Evolutionary conservation across 1,139 yeast genomes (phyloP).

Genomic region (Candida sanyaensis): DNA sequence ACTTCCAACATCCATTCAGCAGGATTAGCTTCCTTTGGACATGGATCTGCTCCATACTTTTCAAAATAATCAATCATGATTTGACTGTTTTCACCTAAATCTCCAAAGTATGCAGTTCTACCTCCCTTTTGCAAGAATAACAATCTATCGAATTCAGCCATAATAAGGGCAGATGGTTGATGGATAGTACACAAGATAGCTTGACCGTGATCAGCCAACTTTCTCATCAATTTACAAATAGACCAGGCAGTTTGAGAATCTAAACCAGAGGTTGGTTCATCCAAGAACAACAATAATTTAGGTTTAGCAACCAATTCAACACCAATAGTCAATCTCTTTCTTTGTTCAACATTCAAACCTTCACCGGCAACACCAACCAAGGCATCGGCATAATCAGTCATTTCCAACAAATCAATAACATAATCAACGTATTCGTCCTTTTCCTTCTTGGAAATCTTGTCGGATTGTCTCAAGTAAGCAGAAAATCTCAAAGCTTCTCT

Average conservation of each 20-base stretch:
- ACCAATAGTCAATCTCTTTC: slow-evolving; percentile 39
- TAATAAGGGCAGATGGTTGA: slow-evolving; percentile 40
- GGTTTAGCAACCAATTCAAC: slow-evolving; percentile 43
- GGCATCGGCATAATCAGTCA: slow-evolving; percentile 31
- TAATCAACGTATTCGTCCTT: slow-evolving; percentile 37
- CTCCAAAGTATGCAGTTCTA: slow-evolving; percentile 66
- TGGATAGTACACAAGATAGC: slow-evolving; percentile 44
- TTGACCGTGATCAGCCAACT: slow-evolving; percentile 42
- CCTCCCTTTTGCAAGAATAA: slow-evolving; percentile 48
- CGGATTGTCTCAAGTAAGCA: slow-evolving; percentile 38
- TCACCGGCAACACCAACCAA: slow-evolving; percentile 42
- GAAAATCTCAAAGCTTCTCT: slow-evolving; percentile 37
- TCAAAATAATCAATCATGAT: slow-evolving; percentile 57
- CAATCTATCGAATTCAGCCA: slow-evolving; percentile 34
- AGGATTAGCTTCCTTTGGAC: slow-evolving; percentile 50
- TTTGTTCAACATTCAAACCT: slow-evolving; percentile 40
- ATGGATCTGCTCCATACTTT: slow-evolving; percentile 48
- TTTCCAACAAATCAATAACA: slow-evolving; percentile 26
- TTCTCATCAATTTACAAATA: slow-evolving; percentile 40
- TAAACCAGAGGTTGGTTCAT: slow-evolving; percentile 42
- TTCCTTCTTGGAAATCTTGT: slow-evolving; percentile 25
- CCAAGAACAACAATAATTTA: slow-evolving; percentile 33
- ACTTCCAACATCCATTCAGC: slow-evolving; percentile 61
- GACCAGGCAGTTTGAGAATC: slow-evolving; percentile 48
- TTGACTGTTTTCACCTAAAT: slow-evolving; percentile 54